phyloP scores from a whole-genome alignment of 2,329 filamentous ascomycete species.

The Colletotrichum horii region DNA sequence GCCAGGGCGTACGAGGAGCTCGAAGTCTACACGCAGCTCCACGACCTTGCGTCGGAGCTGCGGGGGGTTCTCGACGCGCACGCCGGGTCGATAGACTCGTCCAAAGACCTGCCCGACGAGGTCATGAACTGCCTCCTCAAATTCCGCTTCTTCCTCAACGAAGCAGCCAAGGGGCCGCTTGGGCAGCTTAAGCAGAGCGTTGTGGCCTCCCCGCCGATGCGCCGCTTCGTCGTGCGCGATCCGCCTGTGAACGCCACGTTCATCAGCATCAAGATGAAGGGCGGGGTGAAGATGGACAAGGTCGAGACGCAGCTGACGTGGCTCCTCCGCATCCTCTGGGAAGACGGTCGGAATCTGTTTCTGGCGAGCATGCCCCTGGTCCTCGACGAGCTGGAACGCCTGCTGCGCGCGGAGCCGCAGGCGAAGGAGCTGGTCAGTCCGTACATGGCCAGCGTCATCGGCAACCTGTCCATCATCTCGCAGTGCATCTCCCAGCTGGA shows the following conservation, averaged over 20 bases:
- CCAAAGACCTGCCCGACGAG: constrained; percentile 40
- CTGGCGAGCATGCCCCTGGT: constrained; percentile 36
- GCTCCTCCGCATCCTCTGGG: constrained; percentile 42
- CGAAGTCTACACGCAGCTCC: constrained; percentile 43
- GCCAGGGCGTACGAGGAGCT: constrained; percentile 38
- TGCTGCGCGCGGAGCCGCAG: constrained; percentile 41
- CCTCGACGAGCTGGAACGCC: constrained; percentile 54
- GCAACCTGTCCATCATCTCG: constrained; percentile 48
- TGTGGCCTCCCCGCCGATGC: constrained; percentile 44
- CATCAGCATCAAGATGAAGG: constrained; percentile 22
- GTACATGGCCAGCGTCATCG: constrained; percentile 38
- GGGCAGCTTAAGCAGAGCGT: constrained; percentile 27
- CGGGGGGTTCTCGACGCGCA: constrained; percentile 28
- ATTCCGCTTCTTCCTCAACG: constrained; percentile 41
- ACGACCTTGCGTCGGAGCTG: constrained; percentile 31
- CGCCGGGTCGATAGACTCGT: constrained; percentile 31
- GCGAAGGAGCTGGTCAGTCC: constrained; percentile 42
- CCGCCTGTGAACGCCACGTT: constrained; percentile 23
- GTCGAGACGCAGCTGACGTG: constrained; percentile 33
- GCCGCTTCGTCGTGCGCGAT: constrained; percentile 34
- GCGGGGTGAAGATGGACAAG: constrained; percentile 9
- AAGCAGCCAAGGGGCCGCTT: constrained; percentile 35
- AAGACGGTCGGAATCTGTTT: constrained; percentile 34
- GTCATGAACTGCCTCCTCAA: constrained; percentile 42
- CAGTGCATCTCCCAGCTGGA: constrained; percentile 50